phyloP scores from a whole-genome alignment of 331 rosid species.

The Arachis monticola region DNA sequence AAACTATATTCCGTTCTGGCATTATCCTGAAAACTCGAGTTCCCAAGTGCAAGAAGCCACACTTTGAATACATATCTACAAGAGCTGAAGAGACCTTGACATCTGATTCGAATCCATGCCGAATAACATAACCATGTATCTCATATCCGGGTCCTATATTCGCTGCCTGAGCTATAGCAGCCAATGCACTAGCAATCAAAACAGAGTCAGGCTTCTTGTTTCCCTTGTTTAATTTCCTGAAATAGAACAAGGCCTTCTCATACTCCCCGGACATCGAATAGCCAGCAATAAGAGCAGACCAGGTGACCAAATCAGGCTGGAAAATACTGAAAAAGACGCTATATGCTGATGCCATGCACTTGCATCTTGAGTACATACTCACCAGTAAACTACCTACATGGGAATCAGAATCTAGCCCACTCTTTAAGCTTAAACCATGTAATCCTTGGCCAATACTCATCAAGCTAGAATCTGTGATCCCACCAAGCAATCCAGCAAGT shows the following conservation, averaged over 20 bases:
- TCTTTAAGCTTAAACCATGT: constrained; percentile 68
- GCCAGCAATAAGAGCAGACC: constrained; percentile 89
- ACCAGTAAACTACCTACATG: constrained; percentile 75
- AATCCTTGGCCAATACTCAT: constrained; percentile 63
- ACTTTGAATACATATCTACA: constrained; percentile 79
- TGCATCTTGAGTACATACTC: constrained; percentile 81
- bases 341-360: constrained; percentile 64
- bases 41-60: constrained; percentile 75
- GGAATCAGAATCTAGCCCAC: constrained; percentile 59
- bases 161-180: constrained; percentile 70
- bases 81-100: constrained; percentile 82
- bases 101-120: constrained; percentile 71
- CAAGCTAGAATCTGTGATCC: constrained; percentile 58
- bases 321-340: constrained; percentile 60
- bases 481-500: constrained; percentile 68
- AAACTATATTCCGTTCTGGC: constrained; percentile 60
- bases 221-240: constrained; percentile 60
- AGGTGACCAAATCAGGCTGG: constrained; percentile 80
- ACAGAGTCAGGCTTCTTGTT: constrained; percentile 65
- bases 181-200: constrained; percentile 73
- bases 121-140: constrained; percentile 73
- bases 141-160: constrained; percentile 66
- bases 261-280: constrained; percentile 68
- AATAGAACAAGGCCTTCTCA: constrained; percentile 55
- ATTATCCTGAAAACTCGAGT: constrained; percentile 55